Percentiles rank a stretch among this genome's conserved stretches.
Conservation (phyloP, 371 early-diverging fungal genomes). For the Rhizopus delemar region DNA sequence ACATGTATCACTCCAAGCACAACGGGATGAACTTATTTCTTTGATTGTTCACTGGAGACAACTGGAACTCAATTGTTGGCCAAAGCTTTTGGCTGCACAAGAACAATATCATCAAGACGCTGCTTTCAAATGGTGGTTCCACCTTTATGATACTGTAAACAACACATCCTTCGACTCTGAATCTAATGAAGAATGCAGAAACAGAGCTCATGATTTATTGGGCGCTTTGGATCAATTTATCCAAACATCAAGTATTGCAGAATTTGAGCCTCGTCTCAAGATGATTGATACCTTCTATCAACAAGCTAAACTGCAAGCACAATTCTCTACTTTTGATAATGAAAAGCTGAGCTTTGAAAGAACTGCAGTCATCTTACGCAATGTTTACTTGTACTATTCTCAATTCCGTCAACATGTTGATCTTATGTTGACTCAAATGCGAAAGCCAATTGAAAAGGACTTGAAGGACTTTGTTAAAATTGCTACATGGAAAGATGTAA, state of each 20-base stretch:
- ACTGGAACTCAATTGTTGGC: constrained; percentile 91
- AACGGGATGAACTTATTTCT: constrained; percentile 71
- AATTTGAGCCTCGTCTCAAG: constrained; percentile 77
- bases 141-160: constrained; percentile 67
- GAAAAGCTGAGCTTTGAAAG: constrained; percentile 31
- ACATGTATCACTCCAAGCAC: constrained; percentile 74
- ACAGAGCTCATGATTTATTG: constrained; percentile 44
- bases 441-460: constrained; percentile 84
- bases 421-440: constrained; percentile 54
- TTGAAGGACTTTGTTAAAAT: constrained; percentile 92
- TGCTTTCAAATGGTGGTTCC: constrained; percentile 87
- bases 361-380: constrained; percentile 50
- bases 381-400: constrained; percentile 73
- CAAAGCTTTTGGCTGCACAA: constrained; percentile 79
- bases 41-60: constrained; percentile 91
- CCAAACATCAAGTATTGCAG: constrained; percentile 79
- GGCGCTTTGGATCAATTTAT: constrained; percentile 79
- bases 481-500: constrained; percentile 96
- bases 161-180: constrained; percentile 33
- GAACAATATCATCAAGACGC: constrained; percentile 67
- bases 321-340: constrained; percentile 25
- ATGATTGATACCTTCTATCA: constrained; percentile 74
- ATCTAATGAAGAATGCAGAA: constrained; percentile 31
- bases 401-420: constrained; percentile 70
- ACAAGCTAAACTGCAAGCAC: constrained; percentile 54